Percentiles rank a stretch among this genome's conserved stretches.
Conservation (phyloP, 2,329 filamentous ascomycete genomes). For the Colletotrichum higginsianum region DNA sequence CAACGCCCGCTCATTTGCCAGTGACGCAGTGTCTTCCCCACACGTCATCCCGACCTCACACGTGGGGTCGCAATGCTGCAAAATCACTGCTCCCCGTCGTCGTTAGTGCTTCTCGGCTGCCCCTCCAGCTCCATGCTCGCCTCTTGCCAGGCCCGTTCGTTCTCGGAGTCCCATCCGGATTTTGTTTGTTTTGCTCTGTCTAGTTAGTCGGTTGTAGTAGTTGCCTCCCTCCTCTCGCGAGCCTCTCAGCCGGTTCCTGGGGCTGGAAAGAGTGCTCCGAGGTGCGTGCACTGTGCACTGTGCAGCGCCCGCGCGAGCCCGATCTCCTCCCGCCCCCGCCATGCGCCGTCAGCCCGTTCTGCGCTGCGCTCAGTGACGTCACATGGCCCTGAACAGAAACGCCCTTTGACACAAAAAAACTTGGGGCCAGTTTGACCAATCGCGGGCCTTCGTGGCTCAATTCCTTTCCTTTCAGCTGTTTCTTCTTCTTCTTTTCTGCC, state of each 20-base stretch:
- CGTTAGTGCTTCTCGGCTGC: neutral
- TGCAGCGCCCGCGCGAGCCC: conserved; percentile 17
- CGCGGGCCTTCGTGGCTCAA: neutral
- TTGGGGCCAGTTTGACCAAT: neutral
- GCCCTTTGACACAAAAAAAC: neutral
- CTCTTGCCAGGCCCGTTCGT: neutral
- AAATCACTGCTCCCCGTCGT: neutral
- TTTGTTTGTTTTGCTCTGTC: neutral
- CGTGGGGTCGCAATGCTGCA: conserved; percentile 29
- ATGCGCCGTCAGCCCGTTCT: conserved; percentile 18
- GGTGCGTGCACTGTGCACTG: neutral
- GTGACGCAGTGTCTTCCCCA: conserved; percentile 25
- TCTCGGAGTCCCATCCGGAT: neutral
- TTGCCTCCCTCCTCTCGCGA: neutral
- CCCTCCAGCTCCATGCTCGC: neutral
- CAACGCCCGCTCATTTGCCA: conserved; percentile 32
- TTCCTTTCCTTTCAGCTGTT: neutral
- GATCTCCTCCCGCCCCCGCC: conserved; percentile 25
- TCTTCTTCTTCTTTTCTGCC: neutral
- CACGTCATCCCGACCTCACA: conserved; percentile 41
- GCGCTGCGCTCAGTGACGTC: conserved; percentile 25
- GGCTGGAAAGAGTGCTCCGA: conserved; percentile 11
- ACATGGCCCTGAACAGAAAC: neutral
- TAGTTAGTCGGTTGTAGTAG: no score
- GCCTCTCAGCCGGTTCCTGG: neutral